These are phyloP conservation scores for Hanseniaspora clermontiae DNA, from an alignment of 805 yeast species.

Conservation along the genomic window DNA sequence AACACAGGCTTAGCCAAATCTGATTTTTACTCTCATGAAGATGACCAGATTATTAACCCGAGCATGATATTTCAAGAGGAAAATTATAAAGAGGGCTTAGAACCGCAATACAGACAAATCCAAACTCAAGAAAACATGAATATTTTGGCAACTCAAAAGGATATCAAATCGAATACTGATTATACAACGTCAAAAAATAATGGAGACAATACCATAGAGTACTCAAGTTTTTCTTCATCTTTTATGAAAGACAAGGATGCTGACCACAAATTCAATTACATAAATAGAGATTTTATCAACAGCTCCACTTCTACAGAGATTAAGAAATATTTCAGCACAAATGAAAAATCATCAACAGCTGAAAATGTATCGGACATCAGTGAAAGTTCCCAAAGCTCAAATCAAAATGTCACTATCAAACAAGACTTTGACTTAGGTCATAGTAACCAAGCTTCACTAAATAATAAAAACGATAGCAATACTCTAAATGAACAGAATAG, in stretches of 20 bases:
- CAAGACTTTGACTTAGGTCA: not conserved
- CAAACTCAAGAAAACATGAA: conserved; percentile 1
- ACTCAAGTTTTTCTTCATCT: conserved; percentile 10
- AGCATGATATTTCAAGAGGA: not conserved
- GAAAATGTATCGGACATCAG: not conserved
- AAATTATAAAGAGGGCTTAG: not conserved
- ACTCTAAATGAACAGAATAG: not conserved
- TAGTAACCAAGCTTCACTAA: not conserved
- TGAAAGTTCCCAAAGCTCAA: not conserved
- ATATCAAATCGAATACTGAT: not conserved
- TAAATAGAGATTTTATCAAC: conserved; percentile 16
- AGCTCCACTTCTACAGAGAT: conserved; percentile 11
- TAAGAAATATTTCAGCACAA: conserved; percentile 1
- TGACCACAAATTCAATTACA: conserved; percentile 16
- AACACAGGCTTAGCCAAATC: not conserved
- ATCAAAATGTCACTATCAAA: not conserved
- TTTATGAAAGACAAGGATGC: conserved; percentile 9
- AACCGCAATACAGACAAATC: not conserved
- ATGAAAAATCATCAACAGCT: not conserved
- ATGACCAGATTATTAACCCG: not conserved
- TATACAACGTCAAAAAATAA: not conserved
- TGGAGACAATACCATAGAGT: not conserved
- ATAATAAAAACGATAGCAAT: not conserved
- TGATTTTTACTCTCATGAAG: not conserved
- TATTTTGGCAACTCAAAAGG: conserved; percentile 9